Evolutionary conservation across 345 rosid genomes (phyloP), one percentile per base, ranked within the genome.

Genomic region (Rhizophora apiculata): DNA sequence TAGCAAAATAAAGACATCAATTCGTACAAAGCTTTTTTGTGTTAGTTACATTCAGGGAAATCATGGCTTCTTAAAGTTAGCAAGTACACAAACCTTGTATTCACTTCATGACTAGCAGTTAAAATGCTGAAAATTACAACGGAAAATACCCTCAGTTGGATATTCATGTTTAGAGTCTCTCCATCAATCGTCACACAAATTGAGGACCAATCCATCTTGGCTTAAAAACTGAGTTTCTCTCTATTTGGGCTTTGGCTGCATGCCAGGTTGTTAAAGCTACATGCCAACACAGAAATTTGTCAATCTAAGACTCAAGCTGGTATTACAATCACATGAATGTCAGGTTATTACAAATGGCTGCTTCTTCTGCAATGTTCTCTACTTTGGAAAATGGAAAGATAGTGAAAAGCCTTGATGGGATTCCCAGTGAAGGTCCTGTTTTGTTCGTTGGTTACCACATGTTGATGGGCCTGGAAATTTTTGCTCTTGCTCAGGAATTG

Each of bases 351-450:
- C 58, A 32, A 51, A 9, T 27, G 29, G 71, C 67, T 34, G 74
- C 67, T 43, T 36, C 75, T 59, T 67, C 89, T 4, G 81, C 74
- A 32, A 73, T 79, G 78, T 71, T 80, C 55, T 87, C 92, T 51
- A 87, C 92, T 39, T 72, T 84, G 69, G 85, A 79, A 54, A 80
- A 85, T 20, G 89, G 88, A 43, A 76, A 69, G 58, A 69, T 87
- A 59, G 85, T 85, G 63, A 82, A 69, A 67, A 86, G 89, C 53
- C 86, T 87, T 18, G 73, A 71, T 4, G 89, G 92, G 46, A 81
- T 87, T 66, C 88, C 92, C 46, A 48, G 77, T 2, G 76, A 85
- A 31, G 89, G 92, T 22, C 92, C 89, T 10, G 86, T 87, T 56
- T 71, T 87, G 78, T 55, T 71, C 4, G 83, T 85, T 46, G 86